Conservation (phyloP, 2,329 filamentous ascomycete species). For the Aspergillus sp. region DNA sequence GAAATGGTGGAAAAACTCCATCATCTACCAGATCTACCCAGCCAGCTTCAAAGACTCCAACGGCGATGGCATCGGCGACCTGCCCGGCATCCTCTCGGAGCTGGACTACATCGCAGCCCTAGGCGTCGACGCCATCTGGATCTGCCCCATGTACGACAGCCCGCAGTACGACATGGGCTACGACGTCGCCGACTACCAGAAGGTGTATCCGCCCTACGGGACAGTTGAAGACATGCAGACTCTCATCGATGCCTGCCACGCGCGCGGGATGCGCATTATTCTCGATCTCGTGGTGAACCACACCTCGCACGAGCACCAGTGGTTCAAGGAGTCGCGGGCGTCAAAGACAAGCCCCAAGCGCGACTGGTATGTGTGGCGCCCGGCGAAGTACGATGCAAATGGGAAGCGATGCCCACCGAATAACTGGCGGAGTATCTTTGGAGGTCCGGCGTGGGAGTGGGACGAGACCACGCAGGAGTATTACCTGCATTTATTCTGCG, state of each 20-base stretch:
- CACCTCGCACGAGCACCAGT: slow-evolving; percentile 68
- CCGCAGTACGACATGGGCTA: slow-evolving; percentile 56
- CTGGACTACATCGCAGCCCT: slow-evolving; percentile 63
- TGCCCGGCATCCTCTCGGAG: slow-evolving; percentile 62
- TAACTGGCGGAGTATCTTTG: slow-evolving; percentile 58
- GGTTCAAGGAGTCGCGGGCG: slow-evolving; percentile 67
- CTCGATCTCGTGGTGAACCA: slow-evolving; percentile 78
- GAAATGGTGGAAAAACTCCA: slow-evolving; percentile 37
- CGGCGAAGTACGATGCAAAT: slow-evolving; percentile 52
- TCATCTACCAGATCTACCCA: slow-evolving; percentile 52
- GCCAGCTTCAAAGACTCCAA: slow-evolving; percentile 55
- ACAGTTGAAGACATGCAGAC: slow-evolving; percentile 64
- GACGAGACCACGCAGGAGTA: slow-evolving; percentile 72
- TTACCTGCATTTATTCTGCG: slow-evolving; percentile 72
- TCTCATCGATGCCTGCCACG: slow-evolving; percentile 59
- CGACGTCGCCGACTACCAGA: slow-evolving; percentile 61
- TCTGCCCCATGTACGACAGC: slow-evolving; percentile 47
- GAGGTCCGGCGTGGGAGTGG: slow-evolving; percentile 53
- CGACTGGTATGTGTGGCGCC: slow-evolving; percentile 64
- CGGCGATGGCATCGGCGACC: slow-evolving; percentile 60
- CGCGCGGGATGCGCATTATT: slow-evolving; percentile 66
- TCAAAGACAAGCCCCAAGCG: slow-evolving; percentile 51
- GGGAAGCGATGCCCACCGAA: slow-evolving; percentile 68
- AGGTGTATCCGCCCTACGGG: slow-evolving; percentile 62
- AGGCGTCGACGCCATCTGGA: slow-evolving; percentile 62